Evolutionary conservation across 441 rosid species (phyloP).

Genomic region (Populus hybrid): DNA sequence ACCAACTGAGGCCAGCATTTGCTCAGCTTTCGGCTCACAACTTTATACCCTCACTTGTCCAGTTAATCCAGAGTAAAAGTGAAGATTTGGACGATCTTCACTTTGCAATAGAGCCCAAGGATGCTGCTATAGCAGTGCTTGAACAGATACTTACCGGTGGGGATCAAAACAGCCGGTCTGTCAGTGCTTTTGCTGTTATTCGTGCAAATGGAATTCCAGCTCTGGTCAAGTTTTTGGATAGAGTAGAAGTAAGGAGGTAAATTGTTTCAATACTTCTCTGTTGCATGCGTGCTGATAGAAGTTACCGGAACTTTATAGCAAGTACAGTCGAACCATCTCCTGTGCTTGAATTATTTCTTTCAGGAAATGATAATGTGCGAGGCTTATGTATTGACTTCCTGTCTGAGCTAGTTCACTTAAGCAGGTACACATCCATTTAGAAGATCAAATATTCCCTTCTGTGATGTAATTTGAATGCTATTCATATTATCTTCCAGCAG

Average conservation of each 20-base stretch:
- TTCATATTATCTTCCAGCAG: too few relatives aligned
- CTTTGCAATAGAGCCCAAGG: conserved; percentile 49
- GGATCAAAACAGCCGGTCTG: conserved; percentile 39
- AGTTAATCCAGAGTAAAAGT: conserved; percentile 33
- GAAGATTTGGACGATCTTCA: conserved; percentile 41
- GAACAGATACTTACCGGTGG: conserved; percentile 59
- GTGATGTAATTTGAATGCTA: too few relatives aligned
- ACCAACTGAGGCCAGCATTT: conserved; percentile 50
- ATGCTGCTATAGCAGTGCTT: conserved; percentile 54
- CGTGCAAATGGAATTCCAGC: conserved; percentile 50
- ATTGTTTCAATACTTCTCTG: conserved; percentile 45
- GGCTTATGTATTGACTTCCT: conserved; percentile 56
- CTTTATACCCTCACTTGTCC: conserved; percentile 50
- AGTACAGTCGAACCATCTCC: conserved; percentile 38
- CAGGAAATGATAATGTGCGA: conserved; percentile 47
- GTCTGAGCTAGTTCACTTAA: conserved; percentile 47
- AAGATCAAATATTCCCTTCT: too few relatives aligned
- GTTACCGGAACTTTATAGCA: conserved; percentile 45
- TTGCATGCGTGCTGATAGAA: conserved; percentile 55
- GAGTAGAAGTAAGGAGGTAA: conserved; percentile 43
- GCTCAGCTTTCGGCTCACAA: conserved; percentile 54
- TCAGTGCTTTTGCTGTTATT: conserved; percentile 43
- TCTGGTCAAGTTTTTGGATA: conserved; percentile 47
- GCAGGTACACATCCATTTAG: conserved; percentile 36
- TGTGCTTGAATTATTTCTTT: conserved; percentile 57